Evolutionary conservation across 1,284 basidiomycete species (phyloP).

Genomic region (Apiotrichum akiyoshidainum): DNA sequence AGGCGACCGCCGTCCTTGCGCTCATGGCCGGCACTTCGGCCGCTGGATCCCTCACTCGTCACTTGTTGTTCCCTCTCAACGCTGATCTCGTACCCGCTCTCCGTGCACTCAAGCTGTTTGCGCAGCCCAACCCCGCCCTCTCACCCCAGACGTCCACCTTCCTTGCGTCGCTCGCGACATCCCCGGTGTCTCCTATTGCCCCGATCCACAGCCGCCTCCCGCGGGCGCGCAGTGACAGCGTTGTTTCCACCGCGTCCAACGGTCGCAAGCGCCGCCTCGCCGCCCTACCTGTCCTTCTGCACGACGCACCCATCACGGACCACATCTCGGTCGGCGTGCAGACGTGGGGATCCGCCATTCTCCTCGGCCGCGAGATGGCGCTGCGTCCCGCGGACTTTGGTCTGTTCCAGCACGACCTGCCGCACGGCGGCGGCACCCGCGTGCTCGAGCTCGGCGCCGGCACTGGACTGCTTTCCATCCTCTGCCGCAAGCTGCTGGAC

Average conservation of each 20-base stretch:
- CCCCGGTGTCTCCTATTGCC: constrained; percentile 30
- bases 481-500: constrained; percentile 61
- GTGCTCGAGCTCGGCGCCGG: constrained; percentile 82
- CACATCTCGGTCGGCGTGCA: constrained; percentile 77
- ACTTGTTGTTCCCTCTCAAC: constrained; percentile 45
- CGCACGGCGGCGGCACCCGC: constrained; percentile 50
- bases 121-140: constrained; percentile 26
- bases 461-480: constrained; percentile 71
- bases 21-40: constrained; percentile 61
- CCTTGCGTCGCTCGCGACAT: constrained; percentile 34
- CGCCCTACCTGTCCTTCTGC: constrained; percentile 56
- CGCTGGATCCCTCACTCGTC: constrained; percentile 43
- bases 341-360: constrained; percentile 84
- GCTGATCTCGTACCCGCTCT: constrained; percentile 32
- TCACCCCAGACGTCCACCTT: constrained; percentile 41
- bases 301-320: constrained; percentile 71
- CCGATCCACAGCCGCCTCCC: constrained; percentile 6
- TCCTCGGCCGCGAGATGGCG: constrained; percentile 72
- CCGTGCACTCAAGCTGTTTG: constrained; percentile 17
- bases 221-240: constrained; percentile 1
- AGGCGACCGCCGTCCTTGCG: constrained; percentile 65
- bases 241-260: not conserved
- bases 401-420: constrained; percentile 19
- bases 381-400: constrained; percentile 55
- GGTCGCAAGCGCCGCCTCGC: constrained; percentile 13